Conservation (phyloP, 2,329 filamentous ascomycete genomes). For the Alternaria brassicicola region DNA sequence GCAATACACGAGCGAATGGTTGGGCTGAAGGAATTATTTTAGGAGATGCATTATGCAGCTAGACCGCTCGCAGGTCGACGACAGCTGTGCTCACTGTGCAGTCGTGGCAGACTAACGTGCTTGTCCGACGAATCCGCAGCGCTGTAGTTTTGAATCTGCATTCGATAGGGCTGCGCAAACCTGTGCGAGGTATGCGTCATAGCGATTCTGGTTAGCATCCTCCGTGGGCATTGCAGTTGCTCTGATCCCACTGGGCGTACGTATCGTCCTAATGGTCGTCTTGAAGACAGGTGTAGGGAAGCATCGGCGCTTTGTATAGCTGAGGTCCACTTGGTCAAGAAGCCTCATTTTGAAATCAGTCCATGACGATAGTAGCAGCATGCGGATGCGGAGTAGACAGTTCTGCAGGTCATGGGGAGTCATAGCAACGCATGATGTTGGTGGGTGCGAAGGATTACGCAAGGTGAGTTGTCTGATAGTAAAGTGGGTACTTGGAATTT, state of each 20-base stretch:
- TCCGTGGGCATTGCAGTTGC: constrained; percentile 3
- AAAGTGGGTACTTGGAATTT: constrained; percentile 34
- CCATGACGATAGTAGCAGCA: constrained; percentile 8
- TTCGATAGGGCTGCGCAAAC: constrained; percentile 38
- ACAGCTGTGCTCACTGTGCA: constrained; percentile 36
- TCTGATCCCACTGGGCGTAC: not conserved
- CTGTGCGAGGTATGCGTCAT: constrained; percentile 40
- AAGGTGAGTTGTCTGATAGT: constrained; percentile 48
- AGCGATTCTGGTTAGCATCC: constrained; percentile 13
- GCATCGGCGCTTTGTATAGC: constrained; percentile 1
- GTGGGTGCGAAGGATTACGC: constrained; percentile 37
- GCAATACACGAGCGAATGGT: constrained; percentile 25
- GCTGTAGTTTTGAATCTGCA: constrained; percentile 27
- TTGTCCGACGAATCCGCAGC: constrained; percentile 35
- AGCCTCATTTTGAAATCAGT: constrained; percentile 3
- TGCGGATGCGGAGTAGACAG: constrained; percentile 38
- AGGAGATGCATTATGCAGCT: constrained; percentile 41
- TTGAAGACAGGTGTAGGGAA: constrained; percentile 11
- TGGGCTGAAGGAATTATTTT: constrained; percentile 39
- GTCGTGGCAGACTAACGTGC: constrained; percentile 44
- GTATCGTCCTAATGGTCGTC: not conserved
- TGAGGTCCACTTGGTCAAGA: constrained; percentile 3
- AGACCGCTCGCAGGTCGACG: constrained; percentile 34
- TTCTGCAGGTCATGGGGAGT: constrained; percentile 31
- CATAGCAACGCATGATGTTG: constrained; percentile 31